These are phyloP conservation scores for Malus orientalis DNA, from an alignment of 306 rosid genomes.

Conservation along the genomic window DNA sequence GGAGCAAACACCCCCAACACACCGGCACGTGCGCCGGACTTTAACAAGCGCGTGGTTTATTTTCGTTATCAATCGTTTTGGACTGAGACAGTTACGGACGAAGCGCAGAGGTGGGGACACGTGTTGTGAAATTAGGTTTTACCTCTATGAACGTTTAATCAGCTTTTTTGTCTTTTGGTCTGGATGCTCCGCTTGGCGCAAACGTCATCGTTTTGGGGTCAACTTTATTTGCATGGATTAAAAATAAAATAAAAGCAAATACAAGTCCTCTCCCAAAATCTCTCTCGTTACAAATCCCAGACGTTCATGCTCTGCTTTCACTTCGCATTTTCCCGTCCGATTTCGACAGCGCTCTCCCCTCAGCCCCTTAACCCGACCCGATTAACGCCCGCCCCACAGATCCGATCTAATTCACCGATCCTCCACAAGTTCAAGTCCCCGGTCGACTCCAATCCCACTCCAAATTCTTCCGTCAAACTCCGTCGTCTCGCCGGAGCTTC, in stretches of 20 bases:
- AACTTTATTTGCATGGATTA: not conserved
- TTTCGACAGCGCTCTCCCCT: slow-evolving; percentile 10
- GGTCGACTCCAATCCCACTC: not conserved
- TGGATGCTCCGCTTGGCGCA: not conserved
- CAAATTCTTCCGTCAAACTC: not conserved
- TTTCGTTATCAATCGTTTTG: not conserved
- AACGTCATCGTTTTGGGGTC: not conserved
- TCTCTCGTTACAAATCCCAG: not conserved
- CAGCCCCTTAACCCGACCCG: not conserved
- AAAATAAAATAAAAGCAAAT: not conserved
- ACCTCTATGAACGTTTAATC: not conserved
- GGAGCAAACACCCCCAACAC: not conserved
- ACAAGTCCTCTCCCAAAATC: not conserved
- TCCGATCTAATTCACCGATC: slow-evolving; percentile 26
- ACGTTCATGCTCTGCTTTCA: not conserved
- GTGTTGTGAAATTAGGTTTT: not conserved
- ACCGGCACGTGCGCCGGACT: slow-evolving; percentile 24
- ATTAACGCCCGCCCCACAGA: slow-evolving; percentile 15
- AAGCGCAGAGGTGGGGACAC: not conserved
- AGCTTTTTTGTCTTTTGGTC: not conserved
- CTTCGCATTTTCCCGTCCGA: slow-evolving; percentile 8
- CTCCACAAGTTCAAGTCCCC: not conserved
- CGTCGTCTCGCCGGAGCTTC: not conserved
- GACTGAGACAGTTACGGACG: not conserved
- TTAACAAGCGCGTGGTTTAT: slow-evolving; percentile 5